Percentiles rank a stretch among this genome's conserved stretches.
phyloP scores from a whole-genome alignment of 768 basidiomycete genomes.

The Dioszegia hungarica region DNA sequence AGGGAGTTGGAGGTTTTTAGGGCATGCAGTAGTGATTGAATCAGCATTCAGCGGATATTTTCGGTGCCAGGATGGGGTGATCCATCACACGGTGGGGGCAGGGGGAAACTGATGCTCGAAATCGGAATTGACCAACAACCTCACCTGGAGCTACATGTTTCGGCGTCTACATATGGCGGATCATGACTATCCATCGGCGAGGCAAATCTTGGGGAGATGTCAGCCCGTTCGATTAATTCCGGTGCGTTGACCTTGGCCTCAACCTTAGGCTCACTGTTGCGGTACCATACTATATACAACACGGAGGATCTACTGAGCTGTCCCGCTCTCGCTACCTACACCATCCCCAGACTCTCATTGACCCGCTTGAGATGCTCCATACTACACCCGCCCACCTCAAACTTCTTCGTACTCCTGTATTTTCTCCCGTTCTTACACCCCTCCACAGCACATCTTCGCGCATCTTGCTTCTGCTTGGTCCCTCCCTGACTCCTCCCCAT shows the following conservation, averaged over 20 bases:
- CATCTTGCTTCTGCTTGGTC: background rate
- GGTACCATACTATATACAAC: too few species aligned
- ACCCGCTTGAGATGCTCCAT: conserved; percentile 34
- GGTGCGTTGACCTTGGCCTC: too few species aligned
- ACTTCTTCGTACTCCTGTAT: conserved; percentile 32
- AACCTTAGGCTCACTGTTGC: too few species aligned
- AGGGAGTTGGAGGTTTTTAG: background rate
- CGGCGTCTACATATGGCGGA: too few species aligned
- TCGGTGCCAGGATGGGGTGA: background rate
- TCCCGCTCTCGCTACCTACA: background rate
- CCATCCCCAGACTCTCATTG: conserved; percentile 13
- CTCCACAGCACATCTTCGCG: conserved; percentile 29
- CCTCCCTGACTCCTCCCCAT: background rate
- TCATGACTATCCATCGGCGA: too few species aligned
- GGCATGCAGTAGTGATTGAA: conserved; percentile 11
- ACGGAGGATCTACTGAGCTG: too few species aligned
- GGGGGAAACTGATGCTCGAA: too few species aligned
- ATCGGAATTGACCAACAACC: too few species aligned
- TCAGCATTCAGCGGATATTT: background rate
- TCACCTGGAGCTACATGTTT: too few species aligned
- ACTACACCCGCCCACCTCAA: conserved; percentile 37
- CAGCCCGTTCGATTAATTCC: too few species aligned
- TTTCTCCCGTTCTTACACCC: conserved; percentile 32
- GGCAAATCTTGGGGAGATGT: too few species aligned
- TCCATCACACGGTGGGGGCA: background rate